Evolutionary conservation across 164 flowering plant species (phyloP).

Genomic region (Chimonanthus praecox): DNA sequence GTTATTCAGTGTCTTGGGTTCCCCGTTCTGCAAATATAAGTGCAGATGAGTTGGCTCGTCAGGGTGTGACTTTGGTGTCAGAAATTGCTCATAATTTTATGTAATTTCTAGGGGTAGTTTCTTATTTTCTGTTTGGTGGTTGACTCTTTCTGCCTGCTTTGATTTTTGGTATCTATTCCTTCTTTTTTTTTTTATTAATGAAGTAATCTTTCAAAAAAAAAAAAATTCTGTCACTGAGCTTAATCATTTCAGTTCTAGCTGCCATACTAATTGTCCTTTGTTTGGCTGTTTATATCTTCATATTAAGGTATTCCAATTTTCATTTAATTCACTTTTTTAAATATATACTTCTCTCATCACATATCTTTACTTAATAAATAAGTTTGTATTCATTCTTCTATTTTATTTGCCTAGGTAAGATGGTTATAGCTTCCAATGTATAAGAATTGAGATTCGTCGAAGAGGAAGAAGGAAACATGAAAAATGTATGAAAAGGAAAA

Average conservation of each 20-base stretch:
- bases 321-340: background rate
- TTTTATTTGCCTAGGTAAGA: background rate
- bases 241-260: background rate
- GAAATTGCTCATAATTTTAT: too few species aligned
- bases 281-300: background rate
- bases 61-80: too few species aligned
- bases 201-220: background rate
- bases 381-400: background rate
- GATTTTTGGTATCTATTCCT: too few species aligned
- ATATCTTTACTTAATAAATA: too few species aligned
- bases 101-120: too few species aligned
- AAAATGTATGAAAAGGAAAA: too few species aligned
- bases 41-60: too few species aligned
- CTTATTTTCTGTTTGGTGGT: too few species aligned
- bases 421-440: background rate
- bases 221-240: background rate
- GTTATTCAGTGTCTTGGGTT: background rate
- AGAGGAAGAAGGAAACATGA: background rate
- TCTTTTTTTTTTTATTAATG: too few species aligned
- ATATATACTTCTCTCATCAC: background rate
- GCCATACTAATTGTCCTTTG: background rate
- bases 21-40: too few species aligned
- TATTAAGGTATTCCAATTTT: background rate
- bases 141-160: too few species aligned
- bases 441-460: background rate